Percentiles rank a stretch among this genome's conserved stretches.
Conservation (phyloP, 352 stramenopile genomes). For the Globisporangium paddicum region DNA sequence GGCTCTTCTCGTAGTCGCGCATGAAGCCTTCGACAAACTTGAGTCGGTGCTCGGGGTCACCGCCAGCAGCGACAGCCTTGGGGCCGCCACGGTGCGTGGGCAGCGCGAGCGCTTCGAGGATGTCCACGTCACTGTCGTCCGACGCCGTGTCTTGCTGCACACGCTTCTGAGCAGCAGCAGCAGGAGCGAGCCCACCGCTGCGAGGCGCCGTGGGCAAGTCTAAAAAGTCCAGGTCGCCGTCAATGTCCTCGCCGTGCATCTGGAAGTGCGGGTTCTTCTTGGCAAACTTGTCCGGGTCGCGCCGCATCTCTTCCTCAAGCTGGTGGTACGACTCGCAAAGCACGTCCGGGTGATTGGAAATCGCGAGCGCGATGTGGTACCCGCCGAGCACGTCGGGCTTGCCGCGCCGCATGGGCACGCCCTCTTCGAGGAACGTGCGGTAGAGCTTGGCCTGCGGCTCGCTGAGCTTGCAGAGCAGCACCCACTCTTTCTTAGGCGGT, state of each 20-base stretch:
- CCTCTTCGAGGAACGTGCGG: constrained; percentile 53
- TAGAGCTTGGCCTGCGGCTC: constrained; percentile 75
- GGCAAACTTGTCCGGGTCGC: constrained; percentile 18
- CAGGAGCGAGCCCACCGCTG: background rate
- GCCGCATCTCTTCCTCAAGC: constrained; percentile 52
- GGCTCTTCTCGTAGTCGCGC: constrained; percentile 40
- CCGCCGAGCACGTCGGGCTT: constrained; percentile 76
- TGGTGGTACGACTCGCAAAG: constrained; percentile 59
- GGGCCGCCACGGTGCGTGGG: background rate
- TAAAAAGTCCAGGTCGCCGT: constrained; percentile 43
- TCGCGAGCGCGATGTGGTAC: constrained; percentile 84
- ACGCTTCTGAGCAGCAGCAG: background rate
- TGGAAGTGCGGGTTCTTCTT: constrained; percentile 28
- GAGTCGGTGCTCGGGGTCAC: constrained; percentile 39
- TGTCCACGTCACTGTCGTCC: constrained; percentile 38
- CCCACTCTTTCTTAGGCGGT: constrained; percentile 87
- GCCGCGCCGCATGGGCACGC: constrained; percentile 46
- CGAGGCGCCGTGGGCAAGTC: constrained; percentile 7
- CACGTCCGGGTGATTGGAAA: constrained; percentile 88
- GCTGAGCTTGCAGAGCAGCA: constrained; percentile 80
- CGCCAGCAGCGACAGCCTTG: background rate
- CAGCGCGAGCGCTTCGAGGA: constrained; percentile 31
- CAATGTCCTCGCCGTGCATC: constrained; percentile 44
- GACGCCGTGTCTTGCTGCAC: constrained; percentile 6
- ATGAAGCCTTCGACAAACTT: constrained; percentile 70